Evolutionary conservation across 768 basidiomycete genomes (phyloP).

Genomic region (Rhodotorula toruloides): DNA sequence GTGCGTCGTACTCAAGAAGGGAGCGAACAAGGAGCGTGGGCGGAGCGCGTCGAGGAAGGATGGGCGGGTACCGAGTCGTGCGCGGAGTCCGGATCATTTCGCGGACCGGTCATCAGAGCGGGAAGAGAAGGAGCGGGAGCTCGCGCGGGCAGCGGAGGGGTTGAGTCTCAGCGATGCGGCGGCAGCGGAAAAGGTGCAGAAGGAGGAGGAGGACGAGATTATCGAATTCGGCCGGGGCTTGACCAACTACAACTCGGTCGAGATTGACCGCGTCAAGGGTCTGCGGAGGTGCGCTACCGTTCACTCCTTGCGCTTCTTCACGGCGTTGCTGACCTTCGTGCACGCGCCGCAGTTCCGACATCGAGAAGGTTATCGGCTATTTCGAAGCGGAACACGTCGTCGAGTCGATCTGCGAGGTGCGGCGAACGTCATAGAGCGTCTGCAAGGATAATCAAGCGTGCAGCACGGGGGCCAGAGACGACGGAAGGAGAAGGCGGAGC

Average conservation of each 20-base stretch:
- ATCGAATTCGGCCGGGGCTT: slow-evolving; percentile 89
- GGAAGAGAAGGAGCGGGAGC: slow-evolving; percentile 4
- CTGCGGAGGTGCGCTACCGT: slow-evolving; percentile 69
- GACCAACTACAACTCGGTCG: slow-evolving; percentile 91
- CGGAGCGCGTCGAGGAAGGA: slow-evolving; percentile 38
- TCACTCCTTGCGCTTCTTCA: background rate
- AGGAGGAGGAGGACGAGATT: slow-evolving; percentile 60
- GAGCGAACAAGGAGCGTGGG: slow-evolving; percentile 32
- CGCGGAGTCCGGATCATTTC: slow-evolving; percentile 42
- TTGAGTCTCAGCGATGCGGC: background rate
- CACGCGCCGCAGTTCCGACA: slow-evolving; percentile 60
- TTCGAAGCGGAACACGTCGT: slow-evolving; percentile 96
- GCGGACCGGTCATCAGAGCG: slow-evolving; percentile 36
- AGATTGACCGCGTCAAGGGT: slow-evolving; percentile 81
- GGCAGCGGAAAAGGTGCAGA: background rate
- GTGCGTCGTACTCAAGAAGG: slow-evolving; percentile 54
- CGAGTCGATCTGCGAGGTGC: slow-evolving; percentile 50
- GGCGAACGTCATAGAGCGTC: no score
- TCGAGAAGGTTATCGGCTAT: slow-evolving; percentile 63
- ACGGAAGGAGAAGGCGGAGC: no score
- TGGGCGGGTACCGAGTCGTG: background rate
- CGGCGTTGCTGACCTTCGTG: background rate
- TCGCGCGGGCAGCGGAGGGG: background rate
- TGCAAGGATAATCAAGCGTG: no score
- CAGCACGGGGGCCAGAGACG: no score